Conservation (phyloP, 805 yeast genomes). For the Metschnikowia borealis region DNA sequence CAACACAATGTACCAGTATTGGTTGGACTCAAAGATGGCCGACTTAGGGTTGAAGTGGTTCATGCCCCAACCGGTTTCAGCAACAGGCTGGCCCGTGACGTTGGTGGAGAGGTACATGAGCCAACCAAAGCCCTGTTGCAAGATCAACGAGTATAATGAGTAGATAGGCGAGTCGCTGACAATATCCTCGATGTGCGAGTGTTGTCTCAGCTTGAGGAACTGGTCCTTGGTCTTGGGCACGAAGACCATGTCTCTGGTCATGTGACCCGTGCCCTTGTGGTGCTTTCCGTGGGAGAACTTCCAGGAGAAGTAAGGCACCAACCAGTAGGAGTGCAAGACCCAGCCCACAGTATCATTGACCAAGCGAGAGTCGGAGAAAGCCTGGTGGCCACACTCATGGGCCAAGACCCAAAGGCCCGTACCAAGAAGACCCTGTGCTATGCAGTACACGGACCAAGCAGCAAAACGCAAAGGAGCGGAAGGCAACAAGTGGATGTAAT, state of each 20-base stretch:
- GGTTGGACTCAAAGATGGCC: constrained; percentile 69
- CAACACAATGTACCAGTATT: constrained; percentile 66
- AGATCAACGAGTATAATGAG: constrained; percentile 51
- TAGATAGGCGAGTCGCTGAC: constrained; percentile 72
- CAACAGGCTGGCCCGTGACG: constrained; percentile 71
- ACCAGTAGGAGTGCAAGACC: constrained; percentile 70
- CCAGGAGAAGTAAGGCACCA: constrained; percentile 90
- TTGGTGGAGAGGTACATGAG: constrained; percentile 58
- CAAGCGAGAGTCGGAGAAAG: constrained; percentile 68
- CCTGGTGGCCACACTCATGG: constrained; percentile 90
- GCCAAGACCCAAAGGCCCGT: constrained; percentile 85
- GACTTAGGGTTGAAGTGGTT: constrained; percentile 73
- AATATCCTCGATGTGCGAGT: constrained; percentile 47
- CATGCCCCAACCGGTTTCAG: constrained; percentile 41
- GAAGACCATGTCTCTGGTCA: constrained; percentile 79
- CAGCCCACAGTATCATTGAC: constrained; percentile 81
- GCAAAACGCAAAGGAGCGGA: constrained; percentile 40
- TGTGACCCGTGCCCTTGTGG: constrained; percentile 85
- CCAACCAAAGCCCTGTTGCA: constrained; percentile 82
- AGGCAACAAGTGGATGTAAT: constrained; percentile 44
- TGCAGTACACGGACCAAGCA: constrained; percentile 56
- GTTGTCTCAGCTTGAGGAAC: constrained; percentile 39
- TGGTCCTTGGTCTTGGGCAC: constrained; percentile 67
- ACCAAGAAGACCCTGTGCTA: constrained; percentile 59
- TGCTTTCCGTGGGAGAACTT: constrained; percentile 79